phyloP scores from a whole-genome alignment of 2,329 filamentous ascomycete genomes.

The Fusarium chaquense region DNA sequence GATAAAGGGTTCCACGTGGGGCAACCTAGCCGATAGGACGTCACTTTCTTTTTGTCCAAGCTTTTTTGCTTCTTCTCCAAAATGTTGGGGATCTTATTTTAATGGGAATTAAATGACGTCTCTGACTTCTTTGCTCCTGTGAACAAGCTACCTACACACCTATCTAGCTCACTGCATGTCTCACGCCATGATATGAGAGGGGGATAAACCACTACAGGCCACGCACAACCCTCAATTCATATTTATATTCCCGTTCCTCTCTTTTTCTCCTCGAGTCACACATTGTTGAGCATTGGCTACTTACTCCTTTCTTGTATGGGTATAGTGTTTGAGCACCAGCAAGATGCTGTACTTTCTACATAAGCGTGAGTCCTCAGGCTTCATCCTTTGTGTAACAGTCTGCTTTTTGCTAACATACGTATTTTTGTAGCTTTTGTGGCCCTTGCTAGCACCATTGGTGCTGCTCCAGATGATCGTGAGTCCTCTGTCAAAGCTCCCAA shows the following conservation, averaged over 20 bases:
- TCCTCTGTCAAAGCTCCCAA: background rate
- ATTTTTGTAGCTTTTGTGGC: constrained; percentile 51
- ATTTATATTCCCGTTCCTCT: background rate
- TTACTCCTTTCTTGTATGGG: background rate
- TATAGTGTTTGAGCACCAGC: constrained; percentile 10
- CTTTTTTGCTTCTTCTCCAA: constrained; percentile 40
- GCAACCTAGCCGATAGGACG: constrained; percentile 22
- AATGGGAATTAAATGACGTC: constrained; percentile 34
- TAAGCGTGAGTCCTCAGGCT: constrained; percentile 32
- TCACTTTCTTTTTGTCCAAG: constrained; percentile 35
- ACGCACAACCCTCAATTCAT: constrained; percentile 15
- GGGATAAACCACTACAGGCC: background rate
- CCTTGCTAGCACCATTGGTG: constrained; percentile 50
- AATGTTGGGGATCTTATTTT: constrained; percentile 35
- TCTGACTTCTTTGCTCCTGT: constrained; percentile 1
- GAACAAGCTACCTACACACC: constrained; percentile 3
- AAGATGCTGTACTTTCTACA: constrained; percentile 41
- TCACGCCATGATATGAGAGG: constrained; percentile 33
- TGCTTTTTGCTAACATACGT: constrained; percentile 25
- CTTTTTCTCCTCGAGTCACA: background rate
- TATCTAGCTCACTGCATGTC: constrained; percentile 7
- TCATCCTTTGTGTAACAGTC: background rate
- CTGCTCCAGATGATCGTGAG: constrained; percentile 56
- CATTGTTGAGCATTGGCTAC: background rate
- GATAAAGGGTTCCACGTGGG: constrained; percentile 30